Evolutionary conservation across 2,329 filamentous ascomycete genomes (phyloP).

Genomic region (Emmonsia crescens): DNA sequence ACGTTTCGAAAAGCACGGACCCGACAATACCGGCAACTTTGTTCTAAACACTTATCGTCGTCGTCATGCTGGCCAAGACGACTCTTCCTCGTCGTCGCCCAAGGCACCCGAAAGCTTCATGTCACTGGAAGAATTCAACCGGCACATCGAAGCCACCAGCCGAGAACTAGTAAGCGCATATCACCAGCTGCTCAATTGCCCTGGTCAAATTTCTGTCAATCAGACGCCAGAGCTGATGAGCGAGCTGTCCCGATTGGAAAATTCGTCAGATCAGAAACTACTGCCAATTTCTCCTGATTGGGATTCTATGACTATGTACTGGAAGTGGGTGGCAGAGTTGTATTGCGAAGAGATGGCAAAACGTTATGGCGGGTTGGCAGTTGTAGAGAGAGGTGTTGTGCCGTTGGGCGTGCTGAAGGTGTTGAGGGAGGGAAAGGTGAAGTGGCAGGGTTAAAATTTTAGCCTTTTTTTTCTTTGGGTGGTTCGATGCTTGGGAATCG

Average conservation of each 20-base stretch:
- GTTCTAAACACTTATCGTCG: not conserved
- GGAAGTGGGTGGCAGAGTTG: conserved; percentile 33
- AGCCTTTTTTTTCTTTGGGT: not conserved
- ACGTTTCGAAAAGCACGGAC: conserved; percentile 21
- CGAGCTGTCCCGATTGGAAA: conserved; percentile 14
- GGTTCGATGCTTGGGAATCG: not conserved
- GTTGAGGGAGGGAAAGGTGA: conserved; percentile 29
- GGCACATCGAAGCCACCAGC: conserved; percentile 27
- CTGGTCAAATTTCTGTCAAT: conserved; percentile 22
- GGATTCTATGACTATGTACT: conserved; percentile 31
- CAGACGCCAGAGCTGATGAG: conserved; percentile 20
- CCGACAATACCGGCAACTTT: conserved; percentile 6
- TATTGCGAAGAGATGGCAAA: conserved; percentile 32
- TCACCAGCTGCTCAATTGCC: conserved; percentile 21
- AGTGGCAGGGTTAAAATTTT: conserved; percentile 28
- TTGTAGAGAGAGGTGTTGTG: conserved; percentile 32
- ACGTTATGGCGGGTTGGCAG: conserved; percentile 30
- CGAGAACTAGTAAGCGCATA: conserved; percentile 23
- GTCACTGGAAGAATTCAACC: conserved; percentile 30
- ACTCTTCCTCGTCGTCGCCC: not conserved
- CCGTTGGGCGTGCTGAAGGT: conserved; percentile 35
- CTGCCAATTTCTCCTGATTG: conserved; percentile 18
- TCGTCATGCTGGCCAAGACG: not conserved
- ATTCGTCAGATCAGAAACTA: not conserved
- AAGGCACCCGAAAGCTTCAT: conserved; percentile 21